Conservation (phyloP, 176 grass and related monocot genomes). For the Bonia amplexicaulis region DNA sequence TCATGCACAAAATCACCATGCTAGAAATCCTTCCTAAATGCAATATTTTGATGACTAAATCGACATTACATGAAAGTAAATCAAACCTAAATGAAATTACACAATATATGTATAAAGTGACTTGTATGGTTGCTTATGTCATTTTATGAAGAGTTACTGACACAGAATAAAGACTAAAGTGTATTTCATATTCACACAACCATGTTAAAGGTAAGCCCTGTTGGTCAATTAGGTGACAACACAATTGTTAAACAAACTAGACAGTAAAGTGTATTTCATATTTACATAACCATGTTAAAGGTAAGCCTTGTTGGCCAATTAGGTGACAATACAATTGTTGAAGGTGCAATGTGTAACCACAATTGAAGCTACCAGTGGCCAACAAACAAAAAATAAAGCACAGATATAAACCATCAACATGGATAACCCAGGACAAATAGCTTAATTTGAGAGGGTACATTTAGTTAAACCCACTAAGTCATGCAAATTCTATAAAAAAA, state of each 20-base stretch:
- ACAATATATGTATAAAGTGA: background rate
- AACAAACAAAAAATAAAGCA: background rate
- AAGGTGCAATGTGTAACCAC: background rate
- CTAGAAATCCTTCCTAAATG: background rate
- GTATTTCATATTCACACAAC: background rate
- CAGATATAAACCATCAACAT: background rate
- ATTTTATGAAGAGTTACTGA: background rate
- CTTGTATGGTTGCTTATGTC: background rate
- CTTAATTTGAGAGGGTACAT: conserved; percentile 1
- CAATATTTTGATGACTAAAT: background rate
- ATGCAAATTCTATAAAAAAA: background rate
- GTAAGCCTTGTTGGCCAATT: background rate
- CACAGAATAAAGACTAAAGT: background rate
- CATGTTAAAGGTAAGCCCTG: background rate
- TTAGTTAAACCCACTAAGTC: background rate
- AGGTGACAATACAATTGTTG: background rate
- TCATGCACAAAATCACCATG: background rate
- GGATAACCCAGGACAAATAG: background rate
- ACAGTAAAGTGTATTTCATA: background rate
- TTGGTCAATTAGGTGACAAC: background rate
- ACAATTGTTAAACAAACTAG: background rate
- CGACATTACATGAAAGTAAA: conserved; percentile 19
- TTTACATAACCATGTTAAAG: background rate
- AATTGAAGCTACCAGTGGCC: background rate
- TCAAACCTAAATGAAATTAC: background rate